Conservation (phyloP, 768 basidiomycete species). For the Mycena metata region DNA sequence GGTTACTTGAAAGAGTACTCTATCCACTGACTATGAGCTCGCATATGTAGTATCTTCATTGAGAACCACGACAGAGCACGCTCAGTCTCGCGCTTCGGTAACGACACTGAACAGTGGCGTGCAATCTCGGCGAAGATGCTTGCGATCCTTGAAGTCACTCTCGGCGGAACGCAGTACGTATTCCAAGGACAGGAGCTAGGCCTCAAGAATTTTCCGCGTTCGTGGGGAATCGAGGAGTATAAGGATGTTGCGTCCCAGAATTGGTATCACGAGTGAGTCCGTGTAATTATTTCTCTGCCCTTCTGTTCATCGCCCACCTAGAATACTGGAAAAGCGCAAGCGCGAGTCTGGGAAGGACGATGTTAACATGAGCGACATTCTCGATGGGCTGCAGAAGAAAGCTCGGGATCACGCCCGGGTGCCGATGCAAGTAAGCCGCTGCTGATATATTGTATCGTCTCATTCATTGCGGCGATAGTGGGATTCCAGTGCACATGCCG, state of each 20-base stretch:
- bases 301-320: conserved; percentile 32
- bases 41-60: conserved; percentile 63
- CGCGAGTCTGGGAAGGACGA: conserved; percentile 51
- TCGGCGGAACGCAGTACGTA: conserved; percentile 77
- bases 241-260: conserved; percentile 76
- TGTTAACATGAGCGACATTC: conserved; percentile 72
- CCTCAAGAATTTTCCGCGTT: conserved; percentile 70
- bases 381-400: conserved; percentile 70
- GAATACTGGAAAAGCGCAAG: conserved; percentile 56
- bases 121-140: conserved; percentile 73
- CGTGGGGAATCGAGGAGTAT: conserved; percentile 81
- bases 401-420: conserved; percentile 80
- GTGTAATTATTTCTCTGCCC: neutral
- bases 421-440: conserved; percentile 70
- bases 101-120: conserved; percentile 72
- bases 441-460: neutral
- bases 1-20: neutral
- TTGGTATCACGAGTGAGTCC: conserved; percentile 66
- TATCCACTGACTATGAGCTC: conserved; percentile 10
- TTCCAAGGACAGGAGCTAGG: conserved; percentile 86
- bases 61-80: conserved; percentile 82
- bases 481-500: conserved; percentile 66
- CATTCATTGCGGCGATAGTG: conserved; percentile 56
- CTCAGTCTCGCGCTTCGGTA: conserved; percentile 74
- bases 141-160: conserved; percentile 70